Evolutionary conservation across 2,329 filamentous ascomycete species (phyloP), one percentile per base, ranked within the genome.

Genomic region (Cordyceps tenuipes): DNA sequence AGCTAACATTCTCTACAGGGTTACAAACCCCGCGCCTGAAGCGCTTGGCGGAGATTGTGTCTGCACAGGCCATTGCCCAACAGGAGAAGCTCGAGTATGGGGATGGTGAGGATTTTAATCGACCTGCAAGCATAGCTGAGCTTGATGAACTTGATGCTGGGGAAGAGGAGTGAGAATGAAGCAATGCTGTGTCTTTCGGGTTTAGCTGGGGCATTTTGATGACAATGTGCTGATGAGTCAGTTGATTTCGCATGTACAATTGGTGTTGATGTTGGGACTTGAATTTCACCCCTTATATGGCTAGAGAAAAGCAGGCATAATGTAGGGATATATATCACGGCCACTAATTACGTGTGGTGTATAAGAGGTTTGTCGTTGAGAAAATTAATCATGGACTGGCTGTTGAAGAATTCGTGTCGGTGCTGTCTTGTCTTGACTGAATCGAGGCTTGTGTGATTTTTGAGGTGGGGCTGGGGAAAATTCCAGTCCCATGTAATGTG

Each of bases 31-130:
- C 93, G 52, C 86, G 93, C 63, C 77, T 99, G 63, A 97, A 97
- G 81, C 88, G 94, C 63, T 81, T 99, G 58, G 94, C 94, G n/a
- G 94, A 99, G 76, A 97, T 99, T 65, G 94, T 99, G 52, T 96
- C 91, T 43, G 90, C 91, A 36, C 94, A 99, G 76, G 94, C 94
- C 36, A 93, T 97, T 69, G 91, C 92, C 61, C 93, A 97, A 74
- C 91, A 96, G 75, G 91, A 96, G 76, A 93, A 90, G 77, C 76
- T 89, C 63, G 89, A 91, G 53, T 84, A 77, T 63, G 71, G 69
- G 19, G 71, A 74, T 23, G 73, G 70, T 17, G 74, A 75, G 43
- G 72, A 69, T 29, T 79, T 81, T 62, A 79, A 85, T 53, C 72
- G 72, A 43, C 78, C 80, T 52, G 77, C 79, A 36, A 77, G 79